Conservation (phyloP, 768 basidiomycete genomes). For the Solioccasus polychromus region DNA sequence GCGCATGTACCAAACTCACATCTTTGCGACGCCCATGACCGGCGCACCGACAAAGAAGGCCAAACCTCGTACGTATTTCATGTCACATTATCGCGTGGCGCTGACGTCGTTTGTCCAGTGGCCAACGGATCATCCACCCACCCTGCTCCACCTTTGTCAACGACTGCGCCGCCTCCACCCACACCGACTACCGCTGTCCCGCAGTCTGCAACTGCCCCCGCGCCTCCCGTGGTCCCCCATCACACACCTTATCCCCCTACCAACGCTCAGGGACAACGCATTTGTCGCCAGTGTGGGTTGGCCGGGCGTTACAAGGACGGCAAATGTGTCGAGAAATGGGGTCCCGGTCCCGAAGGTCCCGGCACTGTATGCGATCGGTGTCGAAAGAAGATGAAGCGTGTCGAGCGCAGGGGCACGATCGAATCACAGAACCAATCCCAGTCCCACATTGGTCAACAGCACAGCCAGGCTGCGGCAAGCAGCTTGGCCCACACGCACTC, state of each 20-base stretch:
- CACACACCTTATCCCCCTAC: conserved; percentile 28
- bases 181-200: conserved; percentile 13
- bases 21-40: conserved; percentile 70
- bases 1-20: conserved; percentile 58
- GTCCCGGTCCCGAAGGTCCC: conserved; percentile 78
- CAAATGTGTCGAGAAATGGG: conserved; percentile 88
- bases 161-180: conserved; percentile 12
- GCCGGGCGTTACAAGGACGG: conserved; percentile 79
- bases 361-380: conserved; percentile 85
- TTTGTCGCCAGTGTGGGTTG: conserved; percentile 73
- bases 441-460: conserved; percentile 14
- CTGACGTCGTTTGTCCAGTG: conserved; percentile 10
- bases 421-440: conserved; percentile 37
- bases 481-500: conserved; percentile 20
- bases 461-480: conserved; percentile 1
- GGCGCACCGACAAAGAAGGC: conserved; percentile 70
- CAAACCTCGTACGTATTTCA: conserved; percentile 39
- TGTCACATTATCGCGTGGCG: conserved; percentile 6
- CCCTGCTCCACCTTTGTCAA: conserved; percentile 16
- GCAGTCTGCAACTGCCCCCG: conserved; percentile 5
- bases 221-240: background rate
- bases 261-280: conserved; percentile 67
- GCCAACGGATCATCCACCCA: conserved; percentile 19
- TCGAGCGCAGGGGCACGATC: conserved; percentile 68
- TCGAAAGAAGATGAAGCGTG: conserved; percentile 84